These are phyloP conservation scores for Orbilia oligospora DNA, from an alignment of 2,329 filamentous ascomycete genomes.

Conservation along the genomic window DNA sequence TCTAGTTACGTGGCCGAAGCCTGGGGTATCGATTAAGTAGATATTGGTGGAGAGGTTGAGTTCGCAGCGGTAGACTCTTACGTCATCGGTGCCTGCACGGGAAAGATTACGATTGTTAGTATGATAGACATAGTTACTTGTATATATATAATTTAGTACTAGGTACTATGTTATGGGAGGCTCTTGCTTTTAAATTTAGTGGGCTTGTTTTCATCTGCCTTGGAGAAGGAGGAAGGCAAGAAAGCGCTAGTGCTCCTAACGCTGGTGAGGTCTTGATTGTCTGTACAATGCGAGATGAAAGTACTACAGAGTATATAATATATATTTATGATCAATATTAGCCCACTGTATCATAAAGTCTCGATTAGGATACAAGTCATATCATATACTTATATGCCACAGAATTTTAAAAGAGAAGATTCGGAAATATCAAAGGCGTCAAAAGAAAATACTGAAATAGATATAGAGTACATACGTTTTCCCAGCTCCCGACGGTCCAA, in stretches of 20 bases:
- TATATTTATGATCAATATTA: neutral
- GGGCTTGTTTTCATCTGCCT: neutral
- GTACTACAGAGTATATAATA: neutral
- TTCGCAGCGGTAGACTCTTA: conserved; percentile 13
- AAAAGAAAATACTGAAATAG: neutral
- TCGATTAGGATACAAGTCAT: too few species aligned
- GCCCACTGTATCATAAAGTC: too few species aligned
- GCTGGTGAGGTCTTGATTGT: conserved; percentile 5
- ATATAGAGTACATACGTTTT: conserved; percentile 13
- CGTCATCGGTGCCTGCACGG: neutral
- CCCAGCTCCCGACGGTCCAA: neutral
- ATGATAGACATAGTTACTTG: too few species aligned
- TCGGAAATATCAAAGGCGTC: too few species aligned
- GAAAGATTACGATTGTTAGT: neutral
- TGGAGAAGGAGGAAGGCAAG: too few species aligned
- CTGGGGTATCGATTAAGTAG: conserved; percentile 16
- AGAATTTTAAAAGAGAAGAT: too few species aligned
- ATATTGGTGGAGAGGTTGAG: neutral
- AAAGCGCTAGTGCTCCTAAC: too few species aligned
- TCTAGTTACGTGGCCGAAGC: conserved; percentile 1
- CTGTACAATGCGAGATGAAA: conserved; percentile 12
- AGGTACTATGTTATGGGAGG: neutral
- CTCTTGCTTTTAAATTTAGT: too few species aligned
- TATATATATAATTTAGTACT: neutral
- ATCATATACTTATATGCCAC: too few species aligned